Evolutionary conservation across 2,329 filamentous ascomycete species (phyloP), one percentile per base, ranked within the genome.

Genomic region (Bipolaris bicolor): DNA sequence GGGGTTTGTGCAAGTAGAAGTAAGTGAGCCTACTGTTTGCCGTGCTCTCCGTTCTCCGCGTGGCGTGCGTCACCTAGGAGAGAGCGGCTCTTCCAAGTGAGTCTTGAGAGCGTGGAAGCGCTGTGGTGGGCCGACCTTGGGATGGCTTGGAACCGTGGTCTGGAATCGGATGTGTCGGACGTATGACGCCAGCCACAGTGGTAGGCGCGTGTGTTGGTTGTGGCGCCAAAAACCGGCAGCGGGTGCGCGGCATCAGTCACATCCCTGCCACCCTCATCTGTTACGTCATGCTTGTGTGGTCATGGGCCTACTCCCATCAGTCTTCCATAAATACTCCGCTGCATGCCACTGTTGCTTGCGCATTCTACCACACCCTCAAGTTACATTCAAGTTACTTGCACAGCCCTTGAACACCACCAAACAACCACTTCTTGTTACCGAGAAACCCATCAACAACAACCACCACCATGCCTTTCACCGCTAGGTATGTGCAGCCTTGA

Each of bases 381-480:
- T 41, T 37, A 47, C 43, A 51, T 55, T 49, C 16, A 18, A 33
- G 16, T 16, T 53, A 45, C 40, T 34, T 55, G 29, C 43, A 46
- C 36, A 37, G 26, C n/a, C 37, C 37, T 39, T 20, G 16, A 44
- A 31, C 34, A 31, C 7, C 41, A 11, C 49, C 11, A 31, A n/a
- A 43, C 31, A 26, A 45, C 45, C 36, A 48, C 34, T 39, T 40
- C 13, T 45, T 31, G 9, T 20, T 20, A 11, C 26, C 15, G n/a
- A 4, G n/a, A 29, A 44, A 11, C 15, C 33, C 52, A 47, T 34
- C 44, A 18, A 56, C 61, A 18, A 56, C 61, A 69, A 52, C 64
- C 79, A 81, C 56, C 72, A 81, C 56, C 72, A 87, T 86, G 84
- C 78, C 84, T 79, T 85, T 86, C 81, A 86, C 84, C 69, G 82